Evolutionary conservation across 2,329 filamentous ascomycete species (phyloP).

Genomic region (Curvularia eragrostidis): DNA sequence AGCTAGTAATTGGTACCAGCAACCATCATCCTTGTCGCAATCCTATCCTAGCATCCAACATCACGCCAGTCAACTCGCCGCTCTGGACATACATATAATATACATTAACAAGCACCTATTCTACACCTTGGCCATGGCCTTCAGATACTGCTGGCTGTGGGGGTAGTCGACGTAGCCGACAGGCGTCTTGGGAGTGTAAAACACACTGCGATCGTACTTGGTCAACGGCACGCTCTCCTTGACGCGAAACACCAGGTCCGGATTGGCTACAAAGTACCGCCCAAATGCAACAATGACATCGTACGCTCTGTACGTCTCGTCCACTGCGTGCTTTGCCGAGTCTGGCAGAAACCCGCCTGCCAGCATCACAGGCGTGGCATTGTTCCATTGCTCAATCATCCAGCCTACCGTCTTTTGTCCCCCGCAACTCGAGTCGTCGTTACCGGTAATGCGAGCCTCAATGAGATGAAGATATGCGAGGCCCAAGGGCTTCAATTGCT

Average conservation of each 20-base stretch:
- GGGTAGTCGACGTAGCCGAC: constrained; percentile 26
- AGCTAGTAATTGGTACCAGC: not conserved
- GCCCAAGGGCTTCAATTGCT: not conserved
- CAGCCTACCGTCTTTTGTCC: constrained; percentile 21
- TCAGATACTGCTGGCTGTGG: constrained; percentile 16
- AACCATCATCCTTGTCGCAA: not conserved
- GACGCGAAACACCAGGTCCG: constrained; percentile 55
- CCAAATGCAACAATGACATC: constrained; percentile 51
- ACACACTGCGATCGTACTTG: constrained; percentile 48
- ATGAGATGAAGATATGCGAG: constrained; percentile 12
- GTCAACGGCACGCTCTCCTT: constrained; percentile 48
- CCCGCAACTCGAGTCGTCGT: constrained; percentile 21
- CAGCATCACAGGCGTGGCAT: constrained; percentile 36
- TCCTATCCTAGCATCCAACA: not conserved
- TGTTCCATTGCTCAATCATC: constrained; percentile 19
- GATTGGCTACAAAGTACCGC: constrained; percentile 54
- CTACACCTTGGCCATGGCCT: constrained; percentile 3
- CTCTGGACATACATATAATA: not conserved
- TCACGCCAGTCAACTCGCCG: not conserved
- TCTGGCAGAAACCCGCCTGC: constrained; percentile 51
- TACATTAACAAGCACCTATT: not conserved
- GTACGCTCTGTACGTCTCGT: constrained; percentile 47
- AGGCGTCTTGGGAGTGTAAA: constrained; percentile 21
- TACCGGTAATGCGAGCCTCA: constrained; percentile 17
- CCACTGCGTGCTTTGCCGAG: constrained; percentile 39